phyloP scores from a whole-genome alignment of 2,329 filamentous ascomycete species.

The Conoideocrella luteorostrata region DNA sequence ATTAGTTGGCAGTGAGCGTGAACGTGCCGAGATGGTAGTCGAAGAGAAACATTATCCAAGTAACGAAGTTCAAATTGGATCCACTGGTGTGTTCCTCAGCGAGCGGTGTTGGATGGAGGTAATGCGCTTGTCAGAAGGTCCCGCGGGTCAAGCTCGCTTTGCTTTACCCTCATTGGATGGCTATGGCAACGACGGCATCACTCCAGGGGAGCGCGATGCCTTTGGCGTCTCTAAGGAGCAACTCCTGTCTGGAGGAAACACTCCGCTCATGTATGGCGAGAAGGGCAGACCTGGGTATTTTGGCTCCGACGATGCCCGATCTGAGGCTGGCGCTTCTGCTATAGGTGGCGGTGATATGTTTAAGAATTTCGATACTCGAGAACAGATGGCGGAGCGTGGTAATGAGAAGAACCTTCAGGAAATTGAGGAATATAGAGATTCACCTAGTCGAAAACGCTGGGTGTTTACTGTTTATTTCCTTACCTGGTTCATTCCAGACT shows the following conservation, averaged over 20 bases:
- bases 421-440: constrained; percentile 77
- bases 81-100: constrained; percentile 90
- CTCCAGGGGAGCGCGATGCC: constrained; percentile 51
- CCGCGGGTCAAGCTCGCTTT: constrained; percentile 40
- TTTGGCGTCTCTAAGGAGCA: constrained; percentile 60
- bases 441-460: constrained; percentile 82
- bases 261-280: constrained; percentile 62
- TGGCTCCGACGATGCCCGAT: constrained; percentile 74
- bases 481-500: constrained; percentile 84
- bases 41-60: constrained; percentile 88
- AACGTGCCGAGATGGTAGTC: constrained; percentile 86
- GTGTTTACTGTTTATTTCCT: constrained; percentile 74
- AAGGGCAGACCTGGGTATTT: constrained; percentile 77
- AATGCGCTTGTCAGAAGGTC: constrained; percentile 62
- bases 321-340: constrained; percentile 86
- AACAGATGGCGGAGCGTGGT: constrained; percentile 91
- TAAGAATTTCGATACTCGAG: constrained; percentile 86
- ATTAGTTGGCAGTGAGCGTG: constrained; percentile 83
- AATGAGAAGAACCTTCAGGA: constrained; percentile 87
- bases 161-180: constrained; percentile 49
- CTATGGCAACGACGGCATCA: constrained; percentile 56
- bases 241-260: constrained; percentile 44
- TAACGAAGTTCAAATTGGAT: constrained; percentile 85
- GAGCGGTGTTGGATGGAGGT: constrained; percentile 94
- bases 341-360: constrained; percentile 96